phyloP scores from a whole-genome alignment of 768 basidiomycete species.

The Podaxis sp. region DNA sequence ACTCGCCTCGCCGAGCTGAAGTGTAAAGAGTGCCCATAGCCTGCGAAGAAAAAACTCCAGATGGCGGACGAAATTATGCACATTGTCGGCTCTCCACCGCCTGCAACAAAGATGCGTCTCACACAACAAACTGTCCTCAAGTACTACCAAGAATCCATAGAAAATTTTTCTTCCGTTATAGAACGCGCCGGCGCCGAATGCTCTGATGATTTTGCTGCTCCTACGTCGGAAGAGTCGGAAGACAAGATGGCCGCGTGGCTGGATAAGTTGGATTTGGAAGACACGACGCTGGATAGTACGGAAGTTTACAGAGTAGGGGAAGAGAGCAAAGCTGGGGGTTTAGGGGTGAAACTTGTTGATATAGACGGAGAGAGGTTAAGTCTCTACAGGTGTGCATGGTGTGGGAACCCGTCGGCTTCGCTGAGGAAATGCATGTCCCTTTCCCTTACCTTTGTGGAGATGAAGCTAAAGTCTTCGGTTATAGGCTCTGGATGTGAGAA shows the following conservation, averaged over 20 bases:
- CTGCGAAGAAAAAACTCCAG: conserved; percentile 41
- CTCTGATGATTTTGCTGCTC: neutral
- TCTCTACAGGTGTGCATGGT: conserved; percentile 63
- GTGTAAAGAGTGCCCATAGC: conserved; percentile 16
- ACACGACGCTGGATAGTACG: conserved; percentile 24
- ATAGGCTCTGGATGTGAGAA: too few relatives aligned
- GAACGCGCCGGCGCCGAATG: conserved; percentile 27
- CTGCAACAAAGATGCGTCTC: conserved; percentile 49
- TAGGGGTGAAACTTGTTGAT: neutral
- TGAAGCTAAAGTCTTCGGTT: neutral
- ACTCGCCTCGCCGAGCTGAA: too few relatives aligned
- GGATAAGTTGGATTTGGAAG: conserved; percentile 43
- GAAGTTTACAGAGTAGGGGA: neutral
- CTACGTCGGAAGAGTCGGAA: conserved; percentile 37
- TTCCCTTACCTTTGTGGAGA: neutral
- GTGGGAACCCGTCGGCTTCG: conserved; percentile 50
- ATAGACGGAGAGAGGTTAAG: conserved; percentile 26
- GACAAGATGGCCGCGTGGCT: conserved; percentile 62
- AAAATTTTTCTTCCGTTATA: conserved; percentile 48
- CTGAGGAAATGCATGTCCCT: conserved; percentile 10
- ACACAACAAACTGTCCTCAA: conserved; percentile 50
- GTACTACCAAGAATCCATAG: conserved; percentile 39
- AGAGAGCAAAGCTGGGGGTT: neutral
- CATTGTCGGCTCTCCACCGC: conserved; percentile 42
- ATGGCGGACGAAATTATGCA: conserved; percentile 41